These are phyloP conservation scores for Trametes pubescens DNA, from an alignment of 1,284 basidiomycete genomes.

Conservation along the genomic window DNA sequence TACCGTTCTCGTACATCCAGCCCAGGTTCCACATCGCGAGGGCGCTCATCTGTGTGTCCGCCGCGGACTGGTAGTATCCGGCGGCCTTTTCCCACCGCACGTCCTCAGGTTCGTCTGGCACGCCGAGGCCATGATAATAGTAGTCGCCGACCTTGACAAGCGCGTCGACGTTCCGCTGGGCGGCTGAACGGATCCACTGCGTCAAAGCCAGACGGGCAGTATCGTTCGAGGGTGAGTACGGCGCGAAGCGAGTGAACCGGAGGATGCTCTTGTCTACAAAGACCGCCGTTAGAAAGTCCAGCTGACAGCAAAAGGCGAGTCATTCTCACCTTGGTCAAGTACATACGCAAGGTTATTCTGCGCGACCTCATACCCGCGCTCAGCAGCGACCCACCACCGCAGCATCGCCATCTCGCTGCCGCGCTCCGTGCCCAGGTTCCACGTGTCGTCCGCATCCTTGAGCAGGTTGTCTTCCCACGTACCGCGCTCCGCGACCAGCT, in stretches of 20 bases:
- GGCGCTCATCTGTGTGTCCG: constrained; percentile 90
- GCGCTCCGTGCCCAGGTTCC: constrained; percentile 75
- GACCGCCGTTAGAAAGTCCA: background rate
- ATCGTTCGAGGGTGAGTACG: constrained; percentile 74
- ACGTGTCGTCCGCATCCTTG: constrained; percentile 82
- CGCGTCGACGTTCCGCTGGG: constrained; percentile 94
- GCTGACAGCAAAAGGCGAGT: constrained; percentile 3
- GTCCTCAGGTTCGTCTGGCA: constrained; percentile 66
- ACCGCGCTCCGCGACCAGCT: constrained; percentile 88
- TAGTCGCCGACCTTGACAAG: constrained; percentile 97
- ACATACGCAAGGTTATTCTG: constrained; percentile 97
- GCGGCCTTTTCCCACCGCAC: constrained; percentile 87
- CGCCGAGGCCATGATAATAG: constrained; percentile 89
- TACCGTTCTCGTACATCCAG: constrained; percentile 98
- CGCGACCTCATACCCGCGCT: constrained; percentile 91
- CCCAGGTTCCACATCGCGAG: constrained; percentile 99
- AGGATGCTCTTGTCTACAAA: constrained; percentile 75
- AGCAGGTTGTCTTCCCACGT: constrained; percentile 89
- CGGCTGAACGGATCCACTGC: constrained; percentile 95
- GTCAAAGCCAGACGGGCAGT: constrained; percentile 86
- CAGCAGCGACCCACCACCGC: constrained; percentile 95
- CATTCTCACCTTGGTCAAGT: constrained; percentile 81
- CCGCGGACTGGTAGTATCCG: constrained; percentile 92
- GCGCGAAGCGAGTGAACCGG: constrained; percentile 72
- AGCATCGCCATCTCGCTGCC: constrained; percentile 80